These are phyloP conservation scores for Solanum medicagineum DNA, from an alignment of 257 asterid genomes.

Conservation along the genomic window DNA sequence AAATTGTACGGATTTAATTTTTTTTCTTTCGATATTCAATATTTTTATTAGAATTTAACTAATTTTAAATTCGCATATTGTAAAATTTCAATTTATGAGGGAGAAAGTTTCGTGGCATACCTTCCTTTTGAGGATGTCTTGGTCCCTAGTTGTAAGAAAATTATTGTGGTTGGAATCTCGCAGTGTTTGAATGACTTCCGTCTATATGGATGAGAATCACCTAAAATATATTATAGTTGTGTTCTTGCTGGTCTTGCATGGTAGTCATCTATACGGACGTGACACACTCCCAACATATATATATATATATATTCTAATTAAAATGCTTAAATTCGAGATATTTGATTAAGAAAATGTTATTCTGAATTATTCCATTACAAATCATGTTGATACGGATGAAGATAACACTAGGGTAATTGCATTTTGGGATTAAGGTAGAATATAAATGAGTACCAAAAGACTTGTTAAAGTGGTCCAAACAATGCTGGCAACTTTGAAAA, in stretches of 20 bases:
- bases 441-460: not conserved
- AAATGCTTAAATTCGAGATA: too few relatives aligned
- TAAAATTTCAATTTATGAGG: not conserved
- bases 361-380: not conserved
- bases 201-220: too few relatives aligned
- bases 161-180: too few relatives aligned
- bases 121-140: too few relatives aligned
- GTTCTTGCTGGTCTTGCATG: too few relatives aligned
- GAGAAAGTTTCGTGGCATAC: too few relatives aligned
- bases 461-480: not conserved
- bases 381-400: not conserved
- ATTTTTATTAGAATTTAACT: not conserved
- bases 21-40: accelerated
- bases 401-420: not conserved
- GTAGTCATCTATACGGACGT: too few relatives aligned
- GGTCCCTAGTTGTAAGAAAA: too few relatives aligned
- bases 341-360: not conserved
- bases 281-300: accelerated
- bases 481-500: not conserved
- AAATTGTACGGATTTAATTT: not conserved
- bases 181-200: too few relatives aligned
- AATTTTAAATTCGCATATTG: accelerated
- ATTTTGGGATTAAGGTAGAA: not conserved
- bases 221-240: too few relatives aligned
- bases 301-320: not conserved